phyloP scores from a whole-genome alignment of 1,284 basidiomycete species.

The Mycosarcoma mackinlayi region DNA sequence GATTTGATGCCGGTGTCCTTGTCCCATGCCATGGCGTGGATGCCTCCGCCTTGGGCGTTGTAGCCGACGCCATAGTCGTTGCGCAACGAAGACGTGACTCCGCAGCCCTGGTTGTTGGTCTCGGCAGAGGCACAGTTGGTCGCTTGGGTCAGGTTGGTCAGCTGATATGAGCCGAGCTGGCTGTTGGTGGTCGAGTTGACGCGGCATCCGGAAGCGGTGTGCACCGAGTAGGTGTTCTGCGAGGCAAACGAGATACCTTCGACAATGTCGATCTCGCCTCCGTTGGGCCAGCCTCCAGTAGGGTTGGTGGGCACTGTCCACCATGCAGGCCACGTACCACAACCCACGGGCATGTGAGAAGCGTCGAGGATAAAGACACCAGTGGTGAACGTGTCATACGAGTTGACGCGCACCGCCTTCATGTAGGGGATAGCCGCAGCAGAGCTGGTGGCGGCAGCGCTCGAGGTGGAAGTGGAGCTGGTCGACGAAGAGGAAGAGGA shows the following conservation, averaged over 20 bases:
- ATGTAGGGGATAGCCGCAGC: constrained; percentile 38
- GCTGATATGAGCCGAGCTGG: constrained; percentile 32
- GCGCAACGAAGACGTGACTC: constrained; percentile 71
- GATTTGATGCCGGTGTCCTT: constrained; percentile 70
- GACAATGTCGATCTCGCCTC: constrained; percentile 61
- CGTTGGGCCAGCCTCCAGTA: constrained; percentile 53
- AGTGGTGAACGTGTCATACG: constrained; percentile 52
- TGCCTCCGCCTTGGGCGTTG: constrained; percentile 76
- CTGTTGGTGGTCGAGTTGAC: constrained; percentile 40
- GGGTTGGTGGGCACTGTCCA: constrained; percentile 54
- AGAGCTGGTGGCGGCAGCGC: constrained; percentile 18
- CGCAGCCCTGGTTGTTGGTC: constrained; percentile 76
- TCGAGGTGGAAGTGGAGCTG: constrained; percentile 9
- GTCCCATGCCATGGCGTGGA: constrained; percentile 55
- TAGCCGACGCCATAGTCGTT: constrained; percentile 74
- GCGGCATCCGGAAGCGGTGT: constrained; percentile 44
- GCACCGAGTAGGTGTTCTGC: constrained; percentile 53
- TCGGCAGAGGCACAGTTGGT: constrained; percentile 74
- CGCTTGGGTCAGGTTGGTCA: constrained; percentile 56
- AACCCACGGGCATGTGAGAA: constrained; percentile 51
- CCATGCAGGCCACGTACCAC: constrained; percentile 62
- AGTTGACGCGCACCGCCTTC: constrained; percentile 44
- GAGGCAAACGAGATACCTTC: constrained; percentile 55
- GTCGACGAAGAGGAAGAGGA: constrained; percentile 9
- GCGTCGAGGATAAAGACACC: constrained; percentile 53